Conservation (phyloP, 441 rosid genomes). For the Adansonia gregorii region DNA sequence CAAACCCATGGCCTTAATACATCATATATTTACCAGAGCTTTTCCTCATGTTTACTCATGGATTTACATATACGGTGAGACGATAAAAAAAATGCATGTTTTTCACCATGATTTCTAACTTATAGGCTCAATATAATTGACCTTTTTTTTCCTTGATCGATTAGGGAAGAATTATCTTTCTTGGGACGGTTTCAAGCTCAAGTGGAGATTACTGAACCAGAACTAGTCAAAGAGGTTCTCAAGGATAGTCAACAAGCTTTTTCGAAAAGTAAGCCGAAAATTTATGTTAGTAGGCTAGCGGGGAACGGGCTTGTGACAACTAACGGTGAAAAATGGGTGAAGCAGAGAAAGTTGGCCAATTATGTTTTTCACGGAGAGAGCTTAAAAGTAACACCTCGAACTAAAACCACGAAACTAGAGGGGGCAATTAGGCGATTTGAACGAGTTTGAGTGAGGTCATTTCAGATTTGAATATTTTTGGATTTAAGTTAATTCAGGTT, state of each 20-base stretch:
- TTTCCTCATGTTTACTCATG: conserved; percentile 36
- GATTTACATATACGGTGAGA: conserved; percentile 37
- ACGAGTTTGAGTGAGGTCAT: too few relatives aligned
- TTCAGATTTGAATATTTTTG: too few relatives aligned
- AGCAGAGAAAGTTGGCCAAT: conserved; percentile 42
- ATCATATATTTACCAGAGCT: conserved; percentile 33
- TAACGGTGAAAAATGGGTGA: conserved; percentile 37
- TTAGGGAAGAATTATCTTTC: conserved; percentile 4
- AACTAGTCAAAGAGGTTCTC: neutral
- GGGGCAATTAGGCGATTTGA: neutral
- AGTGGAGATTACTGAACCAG: neutral
- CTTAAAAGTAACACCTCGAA: neutral
- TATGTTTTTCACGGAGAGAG: neutral
- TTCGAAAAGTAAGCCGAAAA: neutral
- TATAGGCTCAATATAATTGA: too few relatives aligned
- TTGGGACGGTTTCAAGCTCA: neutral
- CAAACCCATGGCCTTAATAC: conserved; percentile 39
- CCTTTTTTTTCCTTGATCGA: neutral
- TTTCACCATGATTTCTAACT: neutral
- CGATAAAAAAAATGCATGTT: neutral
- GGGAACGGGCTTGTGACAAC: neutral
- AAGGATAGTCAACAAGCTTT: neutral
- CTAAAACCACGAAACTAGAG: neutral
- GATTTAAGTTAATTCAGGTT: too few relatives aligned
- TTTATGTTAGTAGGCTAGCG: neutral